Base-by-base conservation (phyloP, 345 rosid genomes). In the Eucalyptus tenuipes region DNA sequence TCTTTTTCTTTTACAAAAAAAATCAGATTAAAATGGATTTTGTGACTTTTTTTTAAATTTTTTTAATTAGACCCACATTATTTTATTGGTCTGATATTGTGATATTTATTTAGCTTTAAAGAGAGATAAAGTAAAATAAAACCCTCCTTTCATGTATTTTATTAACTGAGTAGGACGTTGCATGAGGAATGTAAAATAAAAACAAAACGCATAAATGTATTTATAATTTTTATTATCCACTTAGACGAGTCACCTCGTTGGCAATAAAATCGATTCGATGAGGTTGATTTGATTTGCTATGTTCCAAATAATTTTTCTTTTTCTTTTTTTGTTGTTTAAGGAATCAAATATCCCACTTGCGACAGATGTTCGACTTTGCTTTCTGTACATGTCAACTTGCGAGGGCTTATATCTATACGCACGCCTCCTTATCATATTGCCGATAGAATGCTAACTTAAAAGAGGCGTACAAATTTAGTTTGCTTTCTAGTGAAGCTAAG, bases 171-270 rank as follows among this genome's bases (percentile, higher is more conserved):
- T 40, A 75, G 1, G 27, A 75, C 5, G 4, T 11, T 18, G 27
- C 27, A 4, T 3, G 2, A 6, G 15, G 8, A 22, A 75, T 40
- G 2, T 9, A 71, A 71, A 31, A 40, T 2, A 37, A 71, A 71
- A 18, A 0, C 9, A 37, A 1, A 71, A 20, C 29, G 2, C 1
- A 3, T 20, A 2, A 18, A 10, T 8, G 6, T 8, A 7, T 4
- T 75, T 10, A 2, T 25, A 10, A 12, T 25, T 10, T 18, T 75
- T 75, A 12, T 20, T 4, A 20, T 40, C 15, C 5, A 7, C 20
- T 1, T 10, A 37, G 5, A 75, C 1, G 0, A 10, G 47, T 20
- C 15, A 5, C 2, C 47, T 75, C 5, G 4, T 40, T 3, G 1
- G 3, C 15, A 20, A 13, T 3, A 22, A 40, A 20, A 37, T 20